Evolutionary conservation across 768 basidiomycete species (phyloP).

Genomic region (Trametes elegans): DNA sequence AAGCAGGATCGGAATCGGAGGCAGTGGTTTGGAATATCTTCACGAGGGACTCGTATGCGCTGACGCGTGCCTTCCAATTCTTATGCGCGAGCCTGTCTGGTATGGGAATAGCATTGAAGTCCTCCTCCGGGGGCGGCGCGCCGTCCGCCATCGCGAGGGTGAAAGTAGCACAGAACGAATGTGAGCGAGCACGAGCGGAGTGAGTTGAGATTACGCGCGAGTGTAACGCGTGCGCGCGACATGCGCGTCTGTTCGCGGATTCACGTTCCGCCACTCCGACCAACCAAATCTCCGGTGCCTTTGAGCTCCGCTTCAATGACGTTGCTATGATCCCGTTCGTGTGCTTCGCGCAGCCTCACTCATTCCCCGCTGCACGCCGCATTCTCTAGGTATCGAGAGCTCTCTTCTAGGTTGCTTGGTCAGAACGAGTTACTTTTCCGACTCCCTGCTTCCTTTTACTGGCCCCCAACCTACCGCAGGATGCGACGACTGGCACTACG

Average conservation of each 20-base stretch:
- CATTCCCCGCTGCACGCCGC: not conserved
- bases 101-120: slow-evolving; percentile 79
- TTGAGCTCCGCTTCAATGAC: not conserved
- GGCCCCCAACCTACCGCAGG: too few relatives aligned
- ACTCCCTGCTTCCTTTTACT: too few relatives aligned
- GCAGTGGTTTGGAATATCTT: slow-evolving; percentile 86
- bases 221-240: slow-evolving; percentile 9
- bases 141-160: slow-evolving; percentile 67
- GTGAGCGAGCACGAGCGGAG: slow-evolving; percentile 4
- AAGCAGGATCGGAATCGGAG: slow-evolving; percentile 92
- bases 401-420: too few relatives aligned
- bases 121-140: slow-evolving; percentile 88
- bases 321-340: not conserved
- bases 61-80: slow-evolving; percentile 98
- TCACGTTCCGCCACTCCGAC: slow-evolving; percentile 5
- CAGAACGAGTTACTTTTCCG: too few relatives aligned
- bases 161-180: slow-evolving; percentile 11
- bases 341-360: not conserved
- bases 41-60: slow-evolving; percentile 85
- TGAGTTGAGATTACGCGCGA: slow-evolving; percentile 15
- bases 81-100: slow-evolving; percentile 86
- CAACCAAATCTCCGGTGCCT: not conserved
- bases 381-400: not conserved
- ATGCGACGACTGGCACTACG: too few relatives aligned
- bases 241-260: slow-evolving; percentile 13